Base-by-base conservation (phyloP, 306 rosid genomes). In the Fragaria ananassa region DNA sequence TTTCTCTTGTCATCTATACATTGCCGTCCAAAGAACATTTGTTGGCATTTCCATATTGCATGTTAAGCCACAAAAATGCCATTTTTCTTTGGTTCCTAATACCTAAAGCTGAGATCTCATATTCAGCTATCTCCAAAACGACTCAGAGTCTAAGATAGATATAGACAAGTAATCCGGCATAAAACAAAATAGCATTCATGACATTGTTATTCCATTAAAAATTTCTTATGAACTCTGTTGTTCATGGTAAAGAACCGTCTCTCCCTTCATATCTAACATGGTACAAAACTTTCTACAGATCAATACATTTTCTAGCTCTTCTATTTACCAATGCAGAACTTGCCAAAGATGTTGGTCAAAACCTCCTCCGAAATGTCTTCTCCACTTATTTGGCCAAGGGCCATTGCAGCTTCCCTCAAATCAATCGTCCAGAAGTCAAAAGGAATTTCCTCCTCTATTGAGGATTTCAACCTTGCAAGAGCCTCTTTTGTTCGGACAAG, bases 401-500 rank as follows among this genome's bases (percentile, higher is more conserved):
- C 91, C 77, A 92, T 65, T 12, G 89, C 92, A 19, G 95, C 98
- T 64, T 89, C 97, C 80, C 90, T 92, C 86, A 95, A 83, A 88
- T 95, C 98, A 75, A 95, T 88, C 15, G 98, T 92, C 97, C 97
- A 95, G 84, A 95, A 95, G 81, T 92, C 98, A 17, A 89, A 85
- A 46, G 98, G 97, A 35, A 90, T 80, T 80, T 92, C 90, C 81
- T 88, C 96, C 78, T 86, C 90, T 44, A 95, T 87, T 18, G 98
- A 95, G 12, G 89, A 79, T 64, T 89, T 87, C 85, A 95, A 83
- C 81, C 96, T 87, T 41, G 11, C 70, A 69, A 95, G 85, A 25
- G 98, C 97, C 80, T 95, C 98, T 84, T 84, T 90, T 11, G 98
- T 86, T 81, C 96, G 83, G 74, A 92, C 86, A 84, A 95, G 96